Evolutionary conservation across 2,329 filamentous ascomycete species (phyloP), one percentile per base, ranked within the genome.

Genomic region (Fusarium sacchari): DNA sequence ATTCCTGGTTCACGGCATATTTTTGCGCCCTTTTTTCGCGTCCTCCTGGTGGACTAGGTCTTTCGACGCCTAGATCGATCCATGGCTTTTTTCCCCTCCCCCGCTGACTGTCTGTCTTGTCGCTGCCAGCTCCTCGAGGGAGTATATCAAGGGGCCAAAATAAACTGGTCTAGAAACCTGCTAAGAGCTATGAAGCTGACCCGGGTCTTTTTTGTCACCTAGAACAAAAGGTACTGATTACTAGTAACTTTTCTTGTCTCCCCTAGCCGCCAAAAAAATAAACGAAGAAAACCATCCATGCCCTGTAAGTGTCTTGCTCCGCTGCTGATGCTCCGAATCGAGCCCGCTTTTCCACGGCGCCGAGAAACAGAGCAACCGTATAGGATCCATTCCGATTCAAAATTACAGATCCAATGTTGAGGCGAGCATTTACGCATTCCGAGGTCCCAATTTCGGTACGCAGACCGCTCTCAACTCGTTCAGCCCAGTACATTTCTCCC

Each of bases 51-150:
- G 40, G 42, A 46, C 67, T 69, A 73, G 37, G 56, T 52, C 37
- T 36, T 53, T 66, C 62, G 56, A 67, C 59, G 67, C 67, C 71
- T 74, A 76, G 75, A 76, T 77, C 72, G 68, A 75, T 76, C 73
- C 71, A 69, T 75, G 59, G 47, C 64, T 50, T 50, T 59, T 22
- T 34, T 49, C 24, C 20, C 39, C 30, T 32, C 40, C 57, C 37
- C 57, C 37, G 24, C 56, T 39, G 40, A 10, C 34, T 63, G 43
- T 34, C 55, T 60, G 28, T 20, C 36, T 58, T 60, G 30, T 42
- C 30, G 17, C 24, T 28, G 36, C 18, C 24, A 46, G 24, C 43
- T 11, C 26, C 44, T 22, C 26, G 22, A 49, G 46, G 28, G 22
- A 24, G 22, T 32, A 24, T 13, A n/a, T 10, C 28, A 24, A 8